Conservation (phyloP, 2,329 filamentous ascomycete genomes). For the Fusarium sacchari region DNA sequence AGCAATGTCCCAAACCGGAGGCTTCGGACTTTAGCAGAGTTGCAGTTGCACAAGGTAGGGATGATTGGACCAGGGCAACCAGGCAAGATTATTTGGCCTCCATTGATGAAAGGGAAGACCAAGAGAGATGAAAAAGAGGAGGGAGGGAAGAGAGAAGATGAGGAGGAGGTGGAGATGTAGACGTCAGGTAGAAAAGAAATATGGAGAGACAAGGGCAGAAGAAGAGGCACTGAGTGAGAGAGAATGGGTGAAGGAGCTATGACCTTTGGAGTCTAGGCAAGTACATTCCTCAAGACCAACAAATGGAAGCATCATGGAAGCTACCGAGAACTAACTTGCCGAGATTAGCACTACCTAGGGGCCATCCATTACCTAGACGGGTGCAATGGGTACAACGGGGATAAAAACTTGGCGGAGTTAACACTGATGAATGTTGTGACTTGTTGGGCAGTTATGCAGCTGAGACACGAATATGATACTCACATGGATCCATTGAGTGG, state of each 20-base stretch:
- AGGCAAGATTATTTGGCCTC: slow-evolving; percentile 6
- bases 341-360: slow-evolving; percentile 20
- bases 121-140: neutral
- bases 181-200: neutral
- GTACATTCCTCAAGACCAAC: slow-evolving; percentile 7
- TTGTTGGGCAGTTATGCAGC: neutral
- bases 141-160: neutral
- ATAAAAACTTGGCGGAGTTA: slow-evolving; percentile 1
- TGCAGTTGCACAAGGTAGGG: slow-evolving; percentile 17
- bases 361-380: neutral
- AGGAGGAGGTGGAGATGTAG: slow-evolving; percentile 5
- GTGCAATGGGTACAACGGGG: neutral
- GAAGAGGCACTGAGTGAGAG: neutral
- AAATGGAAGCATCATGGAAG: slow-evolving; percentile 27
- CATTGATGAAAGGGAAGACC: neutral
- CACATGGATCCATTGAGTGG: neutral
- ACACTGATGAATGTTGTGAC: neutral
- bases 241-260: slow-evolving; percentile 12
- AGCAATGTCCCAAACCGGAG: slow-evolving; percentile 23
- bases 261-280: slow-evolving; percentile 11
- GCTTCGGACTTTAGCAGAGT: slow-evolving; percentile 13
- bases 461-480: neutral
- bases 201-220: neutral
- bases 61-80: slow-evolving; percentile 5
- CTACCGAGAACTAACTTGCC: slow-evolving; percentile 16